Conservation (phyloP, 225 moss, liverwort and hornwort species). For the Sphagnum tenellum region DNA sequence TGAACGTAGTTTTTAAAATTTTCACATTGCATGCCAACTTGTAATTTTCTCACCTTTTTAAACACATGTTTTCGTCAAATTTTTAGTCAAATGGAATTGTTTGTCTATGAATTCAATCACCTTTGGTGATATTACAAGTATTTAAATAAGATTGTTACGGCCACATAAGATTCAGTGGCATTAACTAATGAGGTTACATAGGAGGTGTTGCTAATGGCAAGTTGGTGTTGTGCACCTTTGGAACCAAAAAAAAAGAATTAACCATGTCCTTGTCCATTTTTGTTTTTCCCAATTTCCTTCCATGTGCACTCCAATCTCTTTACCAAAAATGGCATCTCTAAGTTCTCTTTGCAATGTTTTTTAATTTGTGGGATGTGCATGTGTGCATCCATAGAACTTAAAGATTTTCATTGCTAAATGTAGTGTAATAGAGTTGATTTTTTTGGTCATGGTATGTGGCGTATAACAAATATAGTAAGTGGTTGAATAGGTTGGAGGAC, state of each 20-base stretch:
- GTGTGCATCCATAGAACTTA: too few relatives aligned
- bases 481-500: slow-evolving; percentile 72
- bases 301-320: not conserved
- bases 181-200: slow-evolving; percentile 97
- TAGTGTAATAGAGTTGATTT: too few relatives aligned
- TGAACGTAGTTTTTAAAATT: slow-evolving; percentile 7
- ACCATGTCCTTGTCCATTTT: too few relatives aligned
- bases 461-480: slow-evolving; percentile 77
- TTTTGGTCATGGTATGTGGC: too few relatives aligned
- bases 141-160: slow-evolving; percentile 66
- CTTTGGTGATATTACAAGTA: slow-evolving; percentile 56
- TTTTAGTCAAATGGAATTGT: too few relatives aligned
- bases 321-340: too few relatives aligned
- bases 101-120: too few relatives aligned
- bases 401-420: too few relatives aligned
- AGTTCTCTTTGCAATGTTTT: too few relatives aligned
- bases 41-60: too few relatives aligned
- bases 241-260: slow-evolving; percentile 81
- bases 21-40: not conserved
- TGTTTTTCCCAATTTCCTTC: slow-evolving; percentile 2
- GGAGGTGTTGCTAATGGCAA: slow-evolving; percentile 78
- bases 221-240: slow-evolving; percentile 94
- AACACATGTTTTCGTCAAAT: too few relatives aligned
- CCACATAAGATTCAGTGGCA: slow-evolving; percentile 87
- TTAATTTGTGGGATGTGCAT: too few relatives aligned